A percentile compares a stretch with the other conserved stretches of the same genome.
These are phyloP conservation scores for Drechslerella dactyloides DNA, from an alignment of 2,329 filamentous ascomycete genomes.

Conservation along the genomic window DNA sequence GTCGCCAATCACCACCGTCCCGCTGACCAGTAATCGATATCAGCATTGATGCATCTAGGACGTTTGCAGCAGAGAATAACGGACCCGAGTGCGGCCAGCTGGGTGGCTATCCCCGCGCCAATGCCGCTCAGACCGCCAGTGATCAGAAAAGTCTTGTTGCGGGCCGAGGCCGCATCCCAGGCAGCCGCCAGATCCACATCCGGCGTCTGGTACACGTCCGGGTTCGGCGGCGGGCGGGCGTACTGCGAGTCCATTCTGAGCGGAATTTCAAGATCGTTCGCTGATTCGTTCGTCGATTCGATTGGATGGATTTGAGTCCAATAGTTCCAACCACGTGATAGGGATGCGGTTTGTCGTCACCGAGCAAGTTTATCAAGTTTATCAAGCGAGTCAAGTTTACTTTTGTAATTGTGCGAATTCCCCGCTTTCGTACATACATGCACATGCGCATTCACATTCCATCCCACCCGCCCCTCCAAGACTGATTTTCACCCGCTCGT, in stretches of 20 bases:
- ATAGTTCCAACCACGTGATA: too few species aligned
- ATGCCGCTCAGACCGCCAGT: conserved; percentile 70
- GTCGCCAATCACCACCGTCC: conserved; percentile 70
- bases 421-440: too few species aligned
- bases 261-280: neutral
- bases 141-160: conserved; percentile 67
- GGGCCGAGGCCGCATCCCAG: conserved; percentile 61
- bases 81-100: conserved; percentile 64
- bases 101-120: conserved; percentile 64
- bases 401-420: too few species aligned
- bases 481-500: neutral
- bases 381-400: too few species aligned
- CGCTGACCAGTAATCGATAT: conserved; percentile 54
- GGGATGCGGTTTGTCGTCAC: too few species aligned
- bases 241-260: conserved; percentile 44
- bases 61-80: conserved; percentile 5
- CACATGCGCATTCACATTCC: too few species aligned
- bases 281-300: too few species aligned
- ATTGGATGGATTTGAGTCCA: too few species aligned
- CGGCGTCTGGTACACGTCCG: conserved; percentile 57
- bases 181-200: conserved; percentile 61
- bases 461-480: neutral
- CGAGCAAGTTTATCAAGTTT: too few species aligned
- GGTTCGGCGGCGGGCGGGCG: conserved; percentile 35
- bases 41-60: conserved; percentile 9